These are phyloP conservation scores for Choanephora cucurbitarum DNA, from an alignment of 371 early-diverging fungal genomes.

Conservation along the genomic window DNA sequence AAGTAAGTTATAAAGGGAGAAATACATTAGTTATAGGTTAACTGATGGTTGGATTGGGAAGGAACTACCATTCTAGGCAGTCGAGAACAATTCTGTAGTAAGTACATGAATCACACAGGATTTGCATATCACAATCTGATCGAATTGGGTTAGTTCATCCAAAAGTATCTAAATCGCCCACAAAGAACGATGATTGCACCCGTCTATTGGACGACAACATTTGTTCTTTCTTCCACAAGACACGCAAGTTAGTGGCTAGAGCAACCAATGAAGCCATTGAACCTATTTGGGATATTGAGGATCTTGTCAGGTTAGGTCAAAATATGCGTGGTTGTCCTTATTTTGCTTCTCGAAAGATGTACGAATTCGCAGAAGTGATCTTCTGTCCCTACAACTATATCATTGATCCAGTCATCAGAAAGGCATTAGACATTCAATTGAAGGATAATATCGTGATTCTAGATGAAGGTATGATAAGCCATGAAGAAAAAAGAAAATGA, in stretches of 20 bases:
- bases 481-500: not conserved
- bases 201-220: slow-evolving; percentile 31
- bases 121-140: no score
- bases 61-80: slow-evolving; percentile 58
- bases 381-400: slow-evolving; percentile 96
- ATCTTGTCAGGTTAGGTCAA: slow-evolving; percentile 57
- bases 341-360: slow-evolving; percentile 67
- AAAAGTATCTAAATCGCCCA: slow-evolving; percentile 33
- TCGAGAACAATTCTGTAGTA: slow-evolving; percentile 57
- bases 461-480: slow-evolving; percentile 77
- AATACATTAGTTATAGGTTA: no score
- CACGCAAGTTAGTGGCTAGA: slow-evolving; percentile 17
- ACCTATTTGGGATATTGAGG: slow-evolving; percentile 76
- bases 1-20: no score
- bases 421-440: slow-evolving; percentile 60
- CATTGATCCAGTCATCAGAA: slow-evolving; percentile 72
- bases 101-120: no score
- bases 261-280: slow-evolving; percentile 7
- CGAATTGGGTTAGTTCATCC: slow-evolving; percentile 52
- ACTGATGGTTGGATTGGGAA: no score
- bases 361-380: slow-evolving; percentile 71
- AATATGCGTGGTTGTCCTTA: slow-evolving; percentile 74
- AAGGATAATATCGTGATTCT: slow-evolving; percentile 76
- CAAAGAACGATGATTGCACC: slow-evolving; percentile 51
- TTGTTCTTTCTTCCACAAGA: slow-evolving; percentile 27